These are phyloP conservation scores for Penicillium decumbens DNA, from an alignment of 2,329 filamentous ascomycete genomes.

Conservation along the genomic window DNA sequence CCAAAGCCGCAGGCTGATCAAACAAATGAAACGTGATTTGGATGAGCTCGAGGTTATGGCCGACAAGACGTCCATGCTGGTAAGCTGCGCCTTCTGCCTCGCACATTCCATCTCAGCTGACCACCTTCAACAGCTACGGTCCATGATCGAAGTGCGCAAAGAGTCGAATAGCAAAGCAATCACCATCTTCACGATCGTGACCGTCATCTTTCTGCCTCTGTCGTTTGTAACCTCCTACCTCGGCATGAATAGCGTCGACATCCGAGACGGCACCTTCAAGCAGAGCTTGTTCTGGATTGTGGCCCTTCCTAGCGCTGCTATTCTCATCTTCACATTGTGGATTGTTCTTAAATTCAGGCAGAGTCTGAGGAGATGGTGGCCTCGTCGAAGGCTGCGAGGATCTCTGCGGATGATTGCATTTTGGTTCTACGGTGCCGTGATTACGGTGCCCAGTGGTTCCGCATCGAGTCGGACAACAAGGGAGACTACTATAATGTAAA, in stretches of 20 bases:
- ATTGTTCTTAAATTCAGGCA: not conserved
- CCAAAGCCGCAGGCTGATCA: slow-evolving; percentile 1
- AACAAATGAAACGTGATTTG: slow-evolving; percentile 1
- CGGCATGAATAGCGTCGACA: slow-evolving; percentile 31
- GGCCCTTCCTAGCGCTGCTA: slow-evolving; percentile 4
- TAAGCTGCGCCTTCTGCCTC: not conserved
- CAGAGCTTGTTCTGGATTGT: slow-evolving; percentile 25
- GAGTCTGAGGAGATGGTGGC: not conserved
- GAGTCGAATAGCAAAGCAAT: slow-evolving; percentile 20
- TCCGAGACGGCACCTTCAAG: slow-evolving; percentile 17
- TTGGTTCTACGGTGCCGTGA: not conserved
- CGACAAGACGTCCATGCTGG: slow-evolving; percentile 3
- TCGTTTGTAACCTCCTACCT: slow-evolving; percentile 32
- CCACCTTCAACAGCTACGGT: not conserved
- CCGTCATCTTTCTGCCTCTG: slow-evolving; percentile 30
- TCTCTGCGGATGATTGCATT: not conserved
- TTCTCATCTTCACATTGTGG: not conserved
- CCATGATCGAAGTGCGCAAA: not conserved
- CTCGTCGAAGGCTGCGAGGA: not conserved
- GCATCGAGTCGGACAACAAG: too few species aligned
- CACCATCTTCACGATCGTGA: slow-evolving; percentile 31
- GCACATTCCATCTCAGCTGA: not conserved
- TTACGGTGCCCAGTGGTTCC: not conserved
- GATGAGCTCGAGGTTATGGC: slow-evolving; percentile 4
- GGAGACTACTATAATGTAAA: too few species aligned